Conservation (phyloP, 1,139 yeast species). For the Yueomyces sp. region DNA sequence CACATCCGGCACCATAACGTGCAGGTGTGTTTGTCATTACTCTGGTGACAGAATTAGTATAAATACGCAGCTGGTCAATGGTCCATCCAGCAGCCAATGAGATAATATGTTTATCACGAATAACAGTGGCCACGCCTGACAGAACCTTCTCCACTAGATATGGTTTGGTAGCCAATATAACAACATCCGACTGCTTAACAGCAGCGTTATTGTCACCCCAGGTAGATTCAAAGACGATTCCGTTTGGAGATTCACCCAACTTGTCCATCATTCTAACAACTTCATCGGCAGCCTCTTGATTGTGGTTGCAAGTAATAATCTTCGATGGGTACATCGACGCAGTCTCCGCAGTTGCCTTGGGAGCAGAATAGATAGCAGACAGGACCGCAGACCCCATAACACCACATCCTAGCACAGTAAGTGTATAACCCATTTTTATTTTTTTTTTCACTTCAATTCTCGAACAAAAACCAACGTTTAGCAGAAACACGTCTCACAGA, state of each 20-base stretch:
- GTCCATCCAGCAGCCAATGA: conserved; percentile 92
- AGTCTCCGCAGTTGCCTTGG: conserved; percentile 26
- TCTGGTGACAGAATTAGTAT: conserved; percentile 53
- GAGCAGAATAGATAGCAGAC: conserved; percentile 54
- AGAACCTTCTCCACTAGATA: conserved; percentile 53
- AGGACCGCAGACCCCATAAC: conserved; percentile 96
- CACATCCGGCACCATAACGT: conserved; percentile 83
- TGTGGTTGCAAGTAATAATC: conserved; percentile 66
- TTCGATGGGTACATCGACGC: conserved; percentile 36
- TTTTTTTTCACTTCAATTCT: not conserved
- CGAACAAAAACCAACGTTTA: too few species aligned
- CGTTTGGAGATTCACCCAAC: conserved; percentile 28
- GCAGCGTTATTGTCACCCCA: conserved; percentile 46
- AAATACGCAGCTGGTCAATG: conserved; percentile 46
- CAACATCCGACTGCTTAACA: conserved; percentile 50
- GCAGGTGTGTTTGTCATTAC: conserved; percentile 99
- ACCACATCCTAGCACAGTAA: conserved; percentile 85
- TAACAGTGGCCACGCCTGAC: conserved; percentile 30
- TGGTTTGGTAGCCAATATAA: conserved; percentile 82
- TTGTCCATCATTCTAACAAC: conserved; percentile 32
- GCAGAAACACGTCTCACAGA: too few species aligned
- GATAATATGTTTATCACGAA: conserved; percentile 51
- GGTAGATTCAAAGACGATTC: conserved; percentile 40
- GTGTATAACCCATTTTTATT: conserved; percentile 30
- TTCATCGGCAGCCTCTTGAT: conserved; percentile 34